A percentile compares a stretch with the other conserved stretches of the same genome.
Conservation (phyloP, 176 grass and related monocot species). For the Raddia distichophylla region DNA sequence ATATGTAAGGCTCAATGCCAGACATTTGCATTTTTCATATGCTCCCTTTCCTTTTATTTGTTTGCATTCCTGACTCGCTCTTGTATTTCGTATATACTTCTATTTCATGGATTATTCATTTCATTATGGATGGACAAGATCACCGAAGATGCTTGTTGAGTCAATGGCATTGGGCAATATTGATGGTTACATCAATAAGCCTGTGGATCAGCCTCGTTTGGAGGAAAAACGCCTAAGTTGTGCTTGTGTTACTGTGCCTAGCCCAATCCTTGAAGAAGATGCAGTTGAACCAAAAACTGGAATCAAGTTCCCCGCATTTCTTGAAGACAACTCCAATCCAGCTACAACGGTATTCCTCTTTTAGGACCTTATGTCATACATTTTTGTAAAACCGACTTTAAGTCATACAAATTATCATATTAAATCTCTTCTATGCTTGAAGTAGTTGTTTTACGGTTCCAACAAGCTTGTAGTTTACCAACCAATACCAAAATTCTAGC, state of each 20-base stretch:
- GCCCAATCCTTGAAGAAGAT: slow-evolving; percentile 70
- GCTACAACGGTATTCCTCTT: slow-evolving; percentile 52
- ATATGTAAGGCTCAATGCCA: slow-evolving; percentile 54
- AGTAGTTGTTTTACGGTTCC: background rate
- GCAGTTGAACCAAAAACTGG: slow-evolving; percentile 93
- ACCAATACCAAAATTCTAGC: background rate
- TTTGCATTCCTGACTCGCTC: background rate
- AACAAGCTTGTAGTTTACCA: background rate
- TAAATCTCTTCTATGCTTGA: background rate
- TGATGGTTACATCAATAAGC: slow-evolving; percentile 32
- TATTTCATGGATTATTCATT: slow-evolving; percentile 32
- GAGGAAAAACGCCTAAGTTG: slow-evolving; percentile 50
- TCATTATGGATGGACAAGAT: slow-evolving; percentile 60
- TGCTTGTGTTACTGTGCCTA: slow-evolving; percentile 51
- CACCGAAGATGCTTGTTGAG: slow-evolving; percentile 66
- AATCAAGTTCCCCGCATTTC: slow-evolving; percentile 87
- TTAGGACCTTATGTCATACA: background rate
- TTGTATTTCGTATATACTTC: slow-evolving; percentile 4
- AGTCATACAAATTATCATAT: background rate
- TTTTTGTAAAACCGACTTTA: background rate
- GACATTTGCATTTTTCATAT: slow-evolving; percentile 3
- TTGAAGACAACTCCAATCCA: slow-evolving; percentile 66
- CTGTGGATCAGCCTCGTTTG: slow-evolving; percentile 29
- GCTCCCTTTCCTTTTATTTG: slow-evolving; percentile 8
- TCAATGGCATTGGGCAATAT: slow-evolving; percentile 57